Evolutionary conservation across 441 rosid species (phyloP), one percentile per base, ranked within the genome.

Genomic region (Cnidoscolus chayamansa): DNA sequence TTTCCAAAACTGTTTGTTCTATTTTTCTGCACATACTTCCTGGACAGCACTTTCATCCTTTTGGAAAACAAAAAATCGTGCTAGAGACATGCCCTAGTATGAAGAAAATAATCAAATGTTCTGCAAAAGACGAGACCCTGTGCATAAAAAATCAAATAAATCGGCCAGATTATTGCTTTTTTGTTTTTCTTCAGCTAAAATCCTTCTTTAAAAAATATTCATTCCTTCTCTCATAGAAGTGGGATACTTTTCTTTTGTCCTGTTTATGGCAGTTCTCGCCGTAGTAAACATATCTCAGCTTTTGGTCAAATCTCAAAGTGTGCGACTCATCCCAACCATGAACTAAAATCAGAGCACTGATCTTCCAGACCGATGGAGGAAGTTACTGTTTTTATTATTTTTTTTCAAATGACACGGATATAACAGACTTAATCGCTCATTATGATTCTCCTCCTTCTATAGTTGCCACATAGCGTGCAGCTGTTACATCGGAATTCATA

Each of bases 1-100:
- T 80, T 79, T 45, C 64, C 5, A 72, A 76, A 25, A 25, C 25
- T 25, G 25, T 25, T 25, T 25, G 25, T 25, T 70, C 54, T 76
- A 57, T 50, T 75, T 71, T 45, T 43, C 19, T 57, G 32, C 57
- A 2, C 20, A 62, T 59, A 43, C 56, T 58, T 69, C 15, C 17
- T 51, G 70, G 15, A 68, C 45, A 19, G 57, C 56, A 15, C 11
- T 68, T 60, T 56, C 37, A 56, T 19, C 60, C 13, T 7, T 7
- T 16, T 20, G 31, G 60, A 17, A 20, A 47, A 65, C 31, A 12
- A 10, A 10, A 40, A 4, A 30, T 20, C 50, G 16, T 35, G 15
- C 17, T 35, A 35, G 37, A 19, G 51, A 68, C 6, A 56, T 12
- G 31, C 25, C 31, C 35, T 8, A 35, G 50, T 12, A n/a, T 31